Conservation (phyloP, 2,329 filamentous ascomycete species). For the Xylariaceae sp. region DNA sequence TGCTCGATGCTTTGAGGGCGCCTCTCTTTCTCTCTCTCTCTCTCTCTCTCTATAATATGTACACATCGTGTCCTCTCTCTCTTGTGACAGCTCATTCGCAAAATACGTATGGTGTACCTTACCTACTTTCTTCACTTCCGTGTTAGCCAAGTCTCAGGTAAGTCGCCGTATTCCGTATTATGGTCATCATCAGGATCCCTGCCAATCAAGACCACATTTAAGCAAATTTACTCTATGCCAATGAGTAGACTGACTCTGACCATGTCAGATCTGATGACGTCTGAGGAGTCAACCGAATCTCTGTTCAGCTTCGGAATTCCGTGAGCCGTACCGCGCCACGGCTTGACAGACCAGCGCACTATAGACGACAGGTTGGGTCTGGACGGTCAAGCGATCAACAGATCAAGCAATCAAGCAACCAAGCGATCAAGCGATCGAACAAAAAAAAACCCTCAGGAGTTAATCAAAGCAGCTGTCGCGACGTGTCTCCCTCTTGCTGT, state of each 20-base stretch:
- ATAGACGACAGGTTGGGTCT: background rate
- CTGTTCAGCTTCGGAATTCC: slow-evolving; percentile 12
- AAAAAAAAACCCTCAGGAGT: background rate
- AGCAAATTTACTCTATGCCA: no score
- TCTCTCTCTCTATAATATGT: no score
- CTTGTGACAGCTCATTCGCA: no score
- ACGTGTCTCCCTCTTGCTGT: slow-evolving; percentile 5
- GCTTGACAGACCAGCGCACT: background rate
- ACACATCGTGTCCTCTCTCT: no score
- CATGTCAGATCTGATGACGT: background rate
- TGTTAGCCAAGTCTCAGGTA: no score
- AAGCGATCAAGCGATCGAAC: no score
- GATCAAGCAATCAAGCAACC: no score
- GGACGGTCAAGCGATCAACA: background rate
- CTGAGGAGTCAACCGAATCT: background rate
- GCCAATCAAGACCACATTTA: background rate
- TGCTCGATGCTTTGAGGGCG: no score
- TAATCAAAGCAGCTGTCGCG: slow-evolving; percentile 7
- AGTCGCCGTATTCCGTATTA: no score
- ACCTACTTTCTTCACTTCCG: no score
- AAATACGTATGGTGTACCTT: no score
- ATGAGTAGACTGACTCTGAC: background rate
- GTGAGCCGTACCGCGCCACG: background rate
- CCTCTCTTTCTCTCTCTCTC: no score
- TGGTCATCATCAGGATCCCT: background rate